Percentiles rank a stretch among this genome's conserved stretches.
Conservation (phyloP, 179 eudicot genomes). For the Silene coronaria region DNA sequence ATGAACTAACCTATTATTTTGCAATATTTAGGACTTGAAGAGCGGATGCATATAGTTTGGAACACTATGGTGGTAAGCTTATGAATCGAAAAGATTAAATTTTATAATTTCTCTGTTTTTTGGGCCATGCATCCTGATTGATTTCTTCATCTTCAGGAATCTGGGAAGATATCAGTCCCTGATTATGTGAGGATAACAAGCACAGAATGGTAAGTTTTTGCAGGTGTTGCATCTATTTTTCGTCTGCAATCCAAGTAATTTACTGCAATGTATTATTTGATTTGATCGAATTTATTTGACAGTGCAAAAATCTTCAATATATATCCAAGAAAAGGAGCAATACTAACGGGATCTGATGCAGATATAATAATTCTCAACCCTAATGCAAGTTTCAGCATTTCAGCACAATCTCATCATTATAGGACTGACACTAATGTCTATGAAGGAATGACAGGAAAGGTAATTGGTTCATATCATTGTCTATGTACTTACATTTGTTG, state of each 20-base stretch:
- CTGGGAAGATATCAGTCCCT: slow-evolving; percentile 75
- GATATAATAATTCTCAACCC: slow-evolving; percentile 92
- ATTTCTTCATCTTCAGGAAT: slow-evolving; percentile 38
- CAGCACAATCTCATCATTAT: slow-evolving; percentile 63
- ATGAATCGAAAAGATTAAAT: not conserved
- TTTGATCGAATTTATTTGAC: slow-evolving; percentile 9
- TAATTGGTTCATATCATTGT: slow-evolving; percentile 20
- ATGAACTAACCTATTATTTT: slow-evolving; percentile 10
- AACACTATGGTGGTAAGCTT: slow-evolving; percentile 88
- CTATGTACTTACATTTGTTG: not conserved
- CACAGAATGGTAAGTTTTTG: slow-evolving; percentile 67
- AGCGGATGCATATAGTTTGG: slow-evolving; percentile 94
- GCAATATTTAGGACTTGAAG: slow-evolving; percentile 63
- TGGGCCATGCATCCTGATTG: not conserved
- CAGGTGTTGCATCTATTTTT: not conserved
- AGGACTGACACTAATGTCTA: slow-evolving; percentile 82
- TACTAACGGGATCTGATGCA: slow-evolving; percentile 92
- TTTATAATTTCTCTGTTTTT: not conserved
- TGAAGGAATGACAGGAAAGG: slow-evolving; percentile 85
- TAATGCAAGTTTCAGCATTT: slow-evolving; percentile 69
- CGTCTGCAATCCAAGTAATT: not conserved
- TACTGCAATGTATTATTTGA: not conserved
- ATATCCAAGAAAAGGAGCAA: slow-evolving; percentile 94
- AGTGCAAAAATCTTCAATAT: slow-evolving; percentile 86
- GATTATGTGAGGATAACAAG: slow-evolving; percentile 90